These are phyloP conservation scores for Moesziomyces aphidis DNA, from an alignment of 1,284 basidiomycete genomes.

Conservation along the genomic window DNA sequence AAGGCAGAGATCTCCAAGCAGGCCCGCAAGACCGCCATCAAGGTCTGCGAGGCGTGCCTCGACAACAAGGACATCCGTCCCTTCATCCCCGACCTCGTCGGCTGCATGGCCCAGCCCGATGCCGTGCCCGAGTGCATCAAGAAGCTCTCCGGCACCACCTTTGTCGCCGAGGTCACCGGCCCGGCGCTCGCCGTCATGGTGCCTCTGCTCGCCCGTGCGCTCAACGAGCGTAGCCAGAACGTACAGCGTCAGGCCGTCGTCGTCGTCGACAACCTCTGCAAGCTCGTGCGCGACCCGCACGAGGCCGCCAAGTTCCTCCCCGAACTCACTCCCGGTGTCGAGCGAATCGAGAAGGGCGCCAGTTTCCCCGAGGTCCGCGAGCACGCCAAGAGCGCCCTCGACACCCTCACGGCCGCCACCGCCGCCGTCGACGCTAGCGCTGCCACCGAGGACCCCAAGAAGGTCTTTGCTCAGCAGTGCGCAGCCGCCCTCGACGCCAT, in stretches of 20 bases:
- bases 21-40: constrained; percentile 91
- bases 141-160: constrained; percentile 91
- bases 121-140: constrained; percentile 93
- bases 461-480: constrained; percentile 51
- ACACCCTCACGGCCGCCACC: constrained; percentile 59
- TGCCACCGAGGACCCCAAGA: constrained; percentile 56
- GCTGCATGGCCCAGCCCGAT: constrained; percentile 83
- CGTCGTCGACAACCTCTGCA: constrained; percentile 96
- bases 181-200: constrained; percentile 96
- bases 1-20: constrained; percentile 91
- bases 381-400: constrained; percentile 61
- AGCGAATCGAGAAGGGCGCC: constrained; percentile 88
- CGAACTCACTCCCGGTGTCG: constrained; percentile 88
- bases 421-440: constrained; percentile 49
- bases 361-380: constrained; percentile 89
- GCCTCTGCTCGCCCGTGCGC: constrained; percentile 87
- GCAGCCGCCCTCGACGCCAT: constrained; percentile 55
- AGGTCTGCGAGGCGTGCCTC: constrained; percentile 86
- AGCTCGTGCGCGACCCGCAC: constrained; percentile 91
- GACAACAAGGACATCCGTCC: constrained; percentile 93
- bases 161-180: constrained; percentile 95
- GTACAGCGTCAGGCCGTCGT: constrained; percentile 78
- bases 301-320: constrained; percentile 91
- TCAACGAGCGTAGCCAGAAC: constrained; percentile 92
- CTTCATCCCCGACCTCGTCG: constrained; percentile 90